phyloP scores from a whole-genome alignment of 179 eudicot species.

The Beta macrorhiza region DNA sequence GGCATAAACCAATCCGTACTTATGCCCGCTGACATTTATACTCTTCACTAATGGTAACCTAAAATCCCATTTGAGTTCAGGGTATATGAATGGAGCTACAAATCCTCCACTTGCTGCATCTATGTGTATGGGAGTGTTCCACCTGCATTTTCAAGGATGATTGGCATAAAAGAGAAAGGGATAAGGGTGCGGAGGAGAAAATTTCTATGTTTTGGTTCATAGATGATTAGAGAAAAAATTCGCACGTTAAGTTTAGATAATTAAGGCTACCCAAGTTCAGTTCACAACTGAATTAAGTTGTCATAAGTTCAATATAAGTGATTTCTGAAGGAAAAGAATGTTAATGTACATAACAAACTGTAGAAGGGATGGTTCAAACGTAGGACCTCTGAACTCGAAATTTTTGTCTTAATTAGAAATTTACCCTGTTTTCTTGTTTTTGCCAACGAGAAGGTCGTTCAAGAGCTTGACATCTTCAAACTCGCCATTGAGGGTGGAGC shows the following conservation, averaged over 20 bases:
- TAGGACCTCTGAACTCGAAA: neutral
- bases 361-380: neutral
- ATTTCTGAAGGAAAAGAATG: too few relatives aligned
- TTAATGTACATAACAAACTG: too few relatives aligned
- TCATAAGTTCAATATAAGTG: too few relatives aligned
- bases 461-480: slow-evolving; percentile 60
- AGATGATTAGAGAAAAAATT: neutral
- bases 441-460: slow-evolving; percentile 44
- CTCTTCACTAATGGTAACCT: slow-evolving; percentile 56
- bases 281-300: too few relatives aligned
- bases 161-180: neutral
- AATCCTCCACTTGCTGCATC: slow-evolving; percentile 72
- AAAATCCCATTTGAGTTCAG: slow-evolving; percentile 57
- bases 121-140: slow-evolving; percentile 64
- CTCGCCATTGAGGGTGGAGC: slow-evolving; percentile 65
- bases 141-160: slow-evolving; percentile 31
- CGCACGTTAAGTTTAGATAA: too few relatives aligned
- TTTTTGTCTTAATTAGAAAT: neutral
- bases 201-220: neutral
- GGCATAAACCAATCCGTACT: slow-evolving; percentile 60
- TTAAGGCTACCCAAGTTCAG: too few relatives aligned
- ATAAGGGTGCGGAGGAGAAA: too few relatives aligned
- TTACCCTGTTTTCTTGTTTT: slow-evolving; percentile 61
- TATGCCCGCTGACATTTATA: slow-evolving; percentile 58
- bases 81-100: slow-evolving; percentile 56